Percentiles rank a stretch among this genome's conserved stretches.
Evolutionary conservation across 2,329 filamentous ascomycete genomes (phyloP).

Genomic region (Fusarium sp.): DNA sequence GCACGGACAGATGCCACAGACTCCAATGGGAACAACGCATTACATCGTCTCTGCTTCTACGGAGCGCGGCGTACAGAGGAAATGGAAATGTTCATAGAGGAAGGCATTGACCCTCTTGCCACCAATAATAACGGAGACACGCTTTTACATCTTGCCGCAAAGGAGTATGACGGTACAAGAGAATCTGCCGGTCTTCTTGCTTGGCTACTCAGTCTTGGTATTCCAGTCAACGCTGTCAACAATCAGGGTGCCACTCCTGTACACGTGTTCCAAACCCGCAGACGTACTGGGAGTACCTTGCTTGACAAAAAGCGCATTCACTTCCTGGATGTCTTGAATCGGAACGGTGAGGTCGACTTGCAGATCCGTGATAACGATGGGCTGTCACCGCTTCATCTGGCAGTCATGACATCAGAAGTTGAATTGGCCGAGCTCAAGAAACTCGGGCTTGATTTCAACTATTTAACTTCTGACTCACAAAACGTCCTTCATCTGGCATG

Average conservation of each 20-base stretch:
- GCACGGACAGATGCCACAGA: constrained; percentile 6
- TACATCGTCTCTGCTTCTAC: neutral
- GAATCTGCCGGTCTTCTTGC: neutral
- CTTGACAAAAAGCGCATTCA: neutral
- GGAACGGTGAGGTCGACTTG: neutral
- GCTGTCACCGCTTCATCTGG: constrained; percentile 26
- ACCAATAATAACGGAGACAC: constrained; percentile 26
- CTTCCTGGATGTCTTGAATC: constrained; percentile 18
- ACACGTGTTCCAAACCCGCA: constrained; percentile 9
- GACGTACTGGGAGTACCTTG: neutral
- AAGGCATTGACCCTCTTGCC: constrained; percentile 19
- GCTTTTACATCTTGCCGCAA: constrained; percentile 20
- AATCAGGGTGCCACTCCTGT: constrained; percentile 20
- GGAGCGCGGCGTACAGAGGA: neutral
- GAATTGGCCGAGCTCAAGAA: constrained; percentile 7
- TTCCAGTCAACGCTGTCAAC: constrained; percentile 32
- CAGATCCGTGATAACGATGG: constrained; percentile 21
- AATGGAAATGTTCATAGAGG: neutral
- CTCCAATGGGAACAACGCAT: constrained; percentile 19
- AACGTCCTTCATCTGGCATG: constrained; percentile 33
- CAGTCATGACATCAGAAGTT: constrained; percentile 18
- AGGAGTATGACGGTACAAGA: neutral
- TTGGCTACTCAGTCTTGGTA: constrained; percentile 22
- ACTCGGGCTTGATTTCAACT: constrained; percentile 1
- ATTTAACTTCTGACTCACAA: constrained; percentile 22